Conservation (phyloP, 169 alveolate genomes). For the Cryptosporidium sp. region DNA sequence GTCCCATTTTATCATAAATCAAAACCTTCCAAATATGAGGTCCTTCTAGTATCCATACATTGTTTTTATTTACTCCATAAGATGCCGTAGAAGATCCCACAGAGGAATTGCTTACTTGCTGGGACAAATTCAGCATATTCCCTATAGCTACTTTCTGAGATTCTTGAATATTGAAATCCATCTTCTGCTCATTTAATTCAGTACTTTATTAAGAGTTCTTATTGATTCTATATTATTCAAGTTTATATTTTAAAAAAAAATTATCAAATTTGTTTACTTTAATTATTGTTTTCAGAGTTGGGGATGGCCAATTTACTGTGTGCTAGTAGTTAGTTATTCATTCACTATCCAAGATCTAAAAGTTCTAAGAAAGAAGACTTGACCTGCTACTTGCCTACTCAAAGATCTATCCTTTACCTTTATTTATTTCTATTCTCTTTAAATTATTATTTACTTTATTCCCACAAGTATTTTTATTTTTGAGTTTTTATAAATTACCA, state of each 20-base stretch:
- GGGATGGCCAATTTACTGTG: neutral
- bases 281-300: too few relatives aligned
- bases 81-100: neutral
- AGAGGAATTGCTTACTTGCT: constrained; percentile 16
- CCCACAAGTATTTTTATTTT: neutral
- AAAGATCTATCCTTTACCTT: neutral
- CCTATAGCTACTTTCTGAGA: constrained; percentile 75
- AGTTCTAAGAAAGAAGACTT: neutral
- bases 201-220: neutral
- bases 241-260: neutral
- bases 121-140: constrained; percentile 70
- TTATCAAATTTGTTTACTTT: too few relatives aligned
- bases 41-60: constrained; percentile 70
- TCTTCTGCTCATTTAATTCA: constrained; percentile 16
- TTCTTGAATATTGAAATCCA: constrained; percentile 78
- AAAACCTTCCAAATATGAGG: constrained; percentile 84
- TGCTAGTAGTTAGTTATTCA: neutral
- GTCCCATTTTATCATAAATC: constrained; percentile 85
- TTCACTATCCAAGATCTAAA: neutral
- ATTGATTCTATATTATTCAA: too few relatives aligned
- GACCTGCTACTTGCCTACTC: neutral
- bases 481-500: neutral
- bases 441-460: neutral
- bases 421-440: neutral
- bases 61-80: constrained; percentile 28